Base-by-base conservation (phyloP, 768 basidiomycete species). In the Termitomyces sp. region DNA sequence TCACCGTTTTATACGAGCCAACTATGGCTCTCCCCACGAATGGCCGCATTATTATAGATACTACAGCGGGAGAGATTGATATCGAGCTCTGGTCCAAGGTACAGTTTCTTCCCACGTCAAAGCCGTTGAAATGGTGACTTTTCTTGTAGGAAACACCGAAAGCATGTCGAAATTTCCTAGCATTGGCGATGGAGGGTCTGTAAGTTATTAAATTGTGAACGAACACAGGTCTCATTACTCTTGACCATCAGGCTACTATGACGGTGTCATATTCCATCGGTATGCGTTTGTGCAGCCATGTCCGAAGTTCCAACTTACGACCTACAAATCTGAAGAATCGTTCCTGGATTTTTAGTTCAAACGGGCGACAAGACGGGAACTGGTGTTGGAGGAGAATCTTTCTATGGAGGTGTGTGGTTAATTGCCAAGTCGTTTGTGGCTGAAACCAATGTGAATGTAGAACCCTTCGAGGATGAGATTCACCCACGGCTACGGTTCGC, bases 41-140 rank as follows among this genome's bases (percentile, higher is more conserved):
- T 58, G 95, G 92, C 45, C 85, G 90, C 57, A 90, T 96, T 40
- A 85, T 96, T 38, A 74, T 98, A 50, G 86, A 93, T 50, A 97
- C 95, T 0, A 95, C 93, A 1, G 89, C 80, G 12, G 95, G 94
- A 57, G 87, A 95, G 73, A 80, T 89, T 23, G 87, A 96, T 63
- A 85, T 97, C 25, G 95, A 97, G 66, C 76, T 96, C 52, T 98
- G 93, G 94, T 85, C 93, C 16, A 96, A 92, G 78, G 91, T 90
- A 59, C 23, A 69, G n/a, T 44, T 21, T 23, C 7, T 38, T n/a
- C 21, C 16, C 35, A 25, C 21, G 59, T 44, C 59, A 19, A 49
- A 50, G 43, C 14, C 11, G 17, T 17, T 7, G 25, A 44, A 47
- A 46, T 37, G 27, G 43, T 17, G 14, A 52, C 34, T 31, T 5